Base-by-base conservation (phyloP, 2,329 filamentous ascomycete genomes). In the Zalaria sp. region DNA sequence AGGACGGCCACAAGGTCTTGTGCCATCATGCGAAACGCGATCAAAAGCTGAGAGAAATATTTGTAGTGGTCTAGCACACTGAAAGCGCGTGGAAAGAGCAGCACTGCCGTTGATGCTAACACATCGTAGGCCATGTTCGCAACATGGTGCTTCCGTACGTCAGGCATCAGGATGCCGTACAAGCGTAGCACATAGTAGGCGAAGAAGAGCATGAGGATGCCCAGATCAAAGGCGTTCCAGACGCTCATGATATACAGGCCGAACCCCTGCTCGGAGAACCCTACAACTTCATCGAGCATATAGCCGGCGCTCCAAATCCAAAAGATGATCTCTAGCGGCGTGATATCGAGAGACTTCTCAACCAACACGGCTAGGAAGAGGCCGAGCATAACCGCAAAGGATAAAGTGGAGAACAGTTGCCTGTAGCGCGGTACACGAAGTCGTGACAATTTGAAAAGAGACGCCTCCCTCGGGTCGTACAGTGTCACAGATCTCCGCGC, bases 271-370 rank as follows among this genome's bases (percentile, higher is more conserved):
- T 96, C 89, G 50, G 88, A 94, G 68, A 95, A 95, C 7, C 88
- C 88, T 11, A 95, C 87, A 25, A 96, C 74, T 62, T 95, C 89
- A 54, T 95, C 89, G 28, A 95, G 75, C 86, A 95, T 93, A 61
- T 93, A 95, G 1, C 89, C 89, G 26, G 86, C 85, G 56, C 86
- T 93, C 88, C 89, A 96, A 60, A 95, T 85, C 89, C 89, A 96
- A 62, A 96, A 95, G 8, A 94, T 60, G 10, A 95, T 68, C 59
- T 96, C 89, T 6, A 95, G 66, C 0, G 75, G 75, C 1, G 86
- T 93, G 53, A 96, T 94, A 40, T 79, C 73, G 41, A 80, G 72
- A 3, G 85, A 89, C 45, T 84, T 75, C 55, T 83, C 68, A 7
- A 75, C 67, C 3, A 95, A 71, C 6, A 96, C 87, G 6, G 86